phyloP scores from a whole-genome alignment of 352 stramenopile genomes.

The Phytophthora cajani region DNA sequence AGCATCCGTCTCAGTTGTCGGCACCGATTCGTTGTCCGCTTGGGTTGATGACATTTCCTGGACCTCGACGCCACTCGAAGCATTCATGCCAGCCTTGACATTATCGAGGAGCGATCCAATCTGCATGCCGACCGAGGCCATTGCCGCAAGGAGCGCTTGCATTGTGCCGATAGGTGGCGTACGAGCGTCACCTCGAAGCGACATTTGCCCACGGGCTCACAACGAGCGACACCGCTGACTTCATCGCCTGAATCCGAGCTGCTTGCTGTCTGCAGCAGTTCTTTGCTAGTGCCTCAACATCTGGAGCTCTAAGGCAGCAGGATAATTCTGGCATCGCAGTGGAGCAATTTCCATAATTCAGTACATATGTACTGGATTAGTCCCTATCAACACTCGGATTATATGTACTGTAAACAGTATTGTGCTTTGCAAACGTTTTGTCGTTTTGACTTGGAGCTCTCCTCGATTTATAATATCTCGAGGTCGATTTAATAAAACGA shows the following conservation, averaged over 20 bases:
- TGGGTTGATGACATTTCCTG: neutral
- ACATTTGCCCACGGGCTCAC: conserved; percentile 10
- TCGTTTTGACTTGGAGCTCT: too few species aligned
- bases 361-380: too few species aligned
- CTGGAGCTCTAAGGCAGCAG: neutral
- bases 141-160: neutral
- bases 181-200: conserved; percentile 15
- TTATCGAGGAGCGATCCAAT: neutral
- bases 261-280: neutral
- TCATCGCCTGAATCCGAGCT: neutral
- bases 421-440: too few species aligned
- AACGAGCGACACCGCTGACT: conserved; percentile 10
- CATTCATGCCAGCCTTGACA: neutral
- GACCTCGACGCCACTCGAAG: neutral
- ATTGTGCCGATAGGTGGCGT: neutral
- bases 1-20: neutral
- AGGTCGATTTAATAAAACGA: too few species aligned
- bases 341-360: too few species aligned
- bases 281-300: neutral
- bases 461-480: too few species aligned
- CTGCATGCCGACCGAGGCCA: neutral
- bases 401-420: too few species aligned
- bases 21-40: neutral
- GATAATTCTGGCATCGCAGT: too few species aligned
- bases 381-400: too few species aligned